Conservation (phyloP, 306 rosid genomes). For the Hippophae gyantsensis region DNA sequence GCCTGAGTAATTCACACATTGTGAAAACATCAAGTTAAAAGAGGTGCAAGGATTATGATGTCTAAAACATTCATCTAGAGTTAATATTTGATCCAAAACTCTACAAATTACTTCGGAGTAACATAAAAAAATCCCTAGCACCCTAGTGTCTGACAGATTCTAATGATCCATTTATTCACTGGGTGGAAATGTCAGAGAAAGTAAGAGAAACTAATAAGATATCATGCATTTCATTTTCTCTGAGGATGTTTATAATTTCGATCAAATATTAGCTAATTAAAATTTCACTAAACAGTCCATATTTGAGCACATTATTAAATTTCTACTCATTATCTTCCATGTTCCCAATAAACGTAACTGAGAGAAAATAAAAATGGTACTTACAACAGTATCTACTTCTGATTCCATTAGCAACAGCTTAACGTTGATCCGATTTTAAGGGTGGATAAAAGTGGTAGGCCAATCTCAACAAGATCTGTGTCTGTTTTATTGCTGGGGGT, state of each 20-base stretch:
- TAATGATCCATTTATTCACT: too few relatives aligned
- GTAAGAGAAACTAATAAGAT: neutral
- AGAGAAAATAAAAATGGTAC: slow-evolving; percentile 11
- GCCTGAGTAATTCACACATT: slow-evolving; percentile 30
- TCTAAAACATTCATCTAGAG: neutral
- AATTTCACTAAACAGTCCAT: neutral
- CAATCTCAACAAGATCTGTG: slow-evolving; percentile 37
- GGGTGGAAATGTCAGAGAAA: too few relatives aligned
- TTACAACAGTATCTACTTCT: slow-evolving; percentile 74
- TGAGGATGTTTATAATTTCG: neutral
- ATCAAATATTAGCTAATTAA: too few relatives aligned
- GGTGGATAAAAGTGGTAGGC: slow-evolving; percentile 25
- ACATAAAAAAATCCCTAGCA: too few relatives aligned
- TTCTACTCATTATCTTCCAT: too few relatives aligned
- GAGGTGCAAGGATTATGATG: neutral
- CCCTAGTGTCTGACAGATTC: too few relatives aligned
- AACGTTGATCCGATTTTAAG: slow-evolving; percentile 27
- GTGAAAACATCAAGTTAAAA: neutral
- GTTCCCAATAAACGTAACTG: too few relatives aligned
- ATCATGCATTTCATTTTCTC: neutral
- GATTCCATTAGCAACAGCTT: slow-evolving; percentile 50
- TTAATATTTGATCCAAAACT: too few relatives aligned
- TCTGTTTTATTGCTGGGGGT: slow-evolving; percentile 14
- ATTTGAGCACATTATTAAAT: neutral
- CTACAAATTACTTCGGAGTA: too few relatives aligned